Evolutionary conservation across 2,329 filamentous ascomycete genomes (phyloP).

Genomic region (Curvularia lunata): DNA sequence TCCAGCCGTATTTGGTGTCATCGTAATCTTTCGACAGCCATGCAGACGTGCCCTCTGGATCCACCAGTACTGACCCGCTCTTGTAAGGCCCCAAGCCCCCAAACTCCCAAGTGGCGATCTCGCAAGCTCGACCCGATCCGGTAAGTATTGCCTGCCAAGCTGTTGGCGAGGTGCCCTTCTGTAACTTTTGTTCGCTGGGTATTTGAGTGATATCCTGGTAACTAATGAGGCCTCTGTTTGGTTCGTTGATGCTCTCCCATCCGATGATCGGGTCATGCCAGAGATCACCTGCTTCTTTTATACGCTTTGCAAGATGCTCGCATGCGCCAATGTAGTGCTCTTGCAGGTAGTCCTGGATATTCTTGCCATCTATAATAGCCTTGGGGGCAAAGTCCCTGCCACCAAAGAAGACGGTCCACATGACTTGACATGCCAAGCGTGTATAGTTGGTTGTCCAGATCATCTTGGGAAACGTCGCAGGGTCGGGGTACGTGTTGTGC

Average conservation of each 20-base stretch:
- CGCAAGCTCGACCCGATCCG: constrained; percentile 87
- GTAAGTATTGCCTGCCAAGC: constrained; percentile 92
- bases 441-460: constrained; percentile 99
- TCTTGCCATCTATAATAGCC: constrained; percentile 90
- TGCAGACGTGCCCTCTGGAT: constrained; percentile 82
- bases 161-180: constrained; percentile 91
- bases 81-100: constrained; percentile 92
- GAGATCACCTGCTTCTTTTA: constrained; percentile 87
- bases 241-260: constrained; percentile 97
- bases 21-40: constrained; percentile 87
- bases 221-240: constrained; percentile 85
- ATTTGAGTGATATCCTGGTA: constrained; percentile 81
- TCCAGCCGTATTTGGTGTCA: constrained; percentile 88
- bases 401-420: constrained; percentile 94
- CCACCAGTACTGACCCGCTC: constrained; percentile 79
- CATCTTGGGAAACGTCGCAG: constrained; percentile 93
- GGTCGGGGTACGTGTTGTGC: constrained; percentile 89
- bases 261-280: constrained; percentile 88
- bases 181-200: constrained; percentile 84
- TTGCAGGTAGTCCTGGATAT: constrained; percentile 95
- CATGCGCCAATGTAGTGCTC: constrained; percentile 83
- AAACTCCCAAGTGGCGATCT: constrained; percentile 92
- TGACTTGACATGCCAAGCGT: constrained; percentile 82
- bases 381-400: constrained; percentile 93
- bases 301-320: constrained; percentile 78